Conservation (phyloP, 352 stramenopile species). For the Pythium rhizo-oryzae region DNA sequence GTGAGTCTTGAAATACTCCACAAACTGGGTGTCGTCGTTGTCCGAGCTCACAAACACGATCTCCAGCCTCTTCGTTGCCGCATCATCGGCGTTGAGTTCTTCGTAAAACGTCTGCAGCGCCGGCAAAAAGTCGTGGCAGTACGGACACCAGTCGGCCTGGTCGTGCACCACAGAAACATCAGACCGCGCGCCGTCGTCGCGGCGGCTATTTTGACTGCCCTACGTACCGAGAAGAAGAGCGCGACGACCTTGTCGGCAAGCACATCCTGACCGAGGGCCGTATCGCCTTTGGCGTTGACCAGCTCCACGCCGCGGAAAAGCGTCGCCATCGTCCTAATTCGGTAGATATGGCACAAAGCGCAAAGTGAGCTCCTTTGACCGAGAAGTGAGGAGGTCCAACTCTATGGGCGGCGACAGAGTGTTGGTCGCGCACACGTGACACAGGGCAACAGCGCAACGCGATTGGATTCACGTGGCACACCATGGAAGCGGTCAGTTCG, state of each 20-base stretch:
- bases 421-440: slow-evolving; percentile 15
- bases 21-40: slow-evolving; percentile 49
- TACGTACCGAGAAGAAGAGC: slow-evolving; percentile 74
- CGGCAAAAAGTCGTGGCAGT: slow-evolving; percentile 80
- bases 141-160: slow-evolving; percentile 80
- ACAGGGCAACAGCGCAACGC: not conserved
- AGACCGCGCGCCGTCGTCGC: too few species aligned
- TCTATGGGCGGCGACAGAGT: slow-evolving; percentile 1
- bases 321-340: slow-evolving; percentile 10
- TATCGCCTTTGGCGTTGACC: slow-evolving; percentile 53
- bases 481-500: not conserved
- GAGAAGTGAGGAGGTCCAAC: not conserved
- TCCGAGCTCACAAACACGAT: slow-evolving; percentile 83
- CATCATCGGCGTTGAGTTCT: slow-evolving; percentile 41
- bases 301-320: slow-evolving; percentile 57
- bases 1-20: slow-evolving; percentile 60
- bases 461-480: not conserved
- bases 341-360: not conserved
- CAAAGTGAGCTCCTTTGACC: not conserved
- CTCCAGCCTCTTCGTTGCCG: slow-evolving; percentile 42
- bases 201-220: too few species aligned
- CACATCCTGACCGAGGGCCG: slow-evolving; percentile 40
- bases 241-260: slow-evolving; percentile 56
- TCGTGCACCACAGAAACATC: too few species aligned
- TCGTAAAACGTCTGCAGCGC: slow-evolving; percentile 71